A percentile compares a stretch with the other conserved stretches of the same genome.
phyloP scores from a whole-genome alignment of 2,329 filamentous ascomycete genomes.

The Aspergillus novoparasiticus region DNA sequence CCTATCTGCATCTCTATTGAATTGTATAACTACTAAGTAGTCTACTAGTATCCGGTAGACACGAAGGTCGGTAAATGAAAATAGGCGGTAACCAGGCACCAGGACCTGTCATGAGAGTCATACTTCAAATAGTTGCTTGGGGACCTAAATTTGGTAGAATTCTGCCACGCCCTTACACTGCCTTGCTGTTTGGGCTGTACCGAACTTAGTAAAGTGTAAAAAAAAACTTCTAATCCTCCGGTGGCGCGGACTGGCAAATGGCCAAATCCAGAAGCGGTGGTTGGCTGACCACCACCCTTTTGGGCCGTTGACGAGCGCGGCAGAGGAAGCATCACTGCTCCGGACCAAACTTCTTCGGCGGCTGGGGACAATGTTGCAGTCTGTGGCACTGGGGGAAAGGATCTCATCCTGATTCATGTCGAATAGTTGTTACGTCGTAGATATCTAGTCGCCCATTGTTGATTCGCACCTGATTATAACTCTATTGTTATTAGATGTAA shows the following conservation, averaged over 20 bases:
- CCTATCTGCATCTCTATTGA: neutral
- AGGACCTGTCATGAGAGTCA: neutral
- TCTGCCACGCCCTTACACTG: neutral
- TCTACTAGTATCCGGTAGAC: neutral
- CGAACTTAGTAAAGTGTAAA: neutral
- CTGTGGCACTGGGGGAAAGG: neutral
- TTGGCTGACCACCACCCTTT: constrained; percentile 5
- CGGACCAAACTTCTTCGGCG: neutral
- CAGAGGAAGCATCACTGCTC: neutral
- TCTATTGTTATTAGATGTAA: neutral
- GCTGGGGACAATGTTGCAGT: neutral
- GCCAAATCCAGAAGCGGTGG: constrained; percentile 6
- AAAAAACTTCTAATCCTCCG: neutral
- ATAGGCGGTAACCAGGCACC: neutral
- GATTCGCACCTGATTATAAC: neutral
- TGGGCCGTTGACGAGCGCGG: constrained; percentile 1
- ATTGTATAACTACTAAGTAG: neutral
- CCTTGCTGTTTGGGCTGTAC: neutral
- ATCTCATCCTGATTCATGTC: neutral
- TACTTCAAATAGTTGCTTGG: neutral
- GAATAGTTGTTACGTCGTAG: neutral
- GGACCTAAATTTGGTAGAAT: neutral
- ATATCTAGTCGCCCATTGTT: neutral
- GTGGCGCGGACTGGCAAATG: constrained; percentile 6
- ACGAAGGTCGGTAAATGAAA: neutral